Conservation (phyloP, 1,139 yeast genomes). For the Kurtzmaniella quercitrusa region DNA sequence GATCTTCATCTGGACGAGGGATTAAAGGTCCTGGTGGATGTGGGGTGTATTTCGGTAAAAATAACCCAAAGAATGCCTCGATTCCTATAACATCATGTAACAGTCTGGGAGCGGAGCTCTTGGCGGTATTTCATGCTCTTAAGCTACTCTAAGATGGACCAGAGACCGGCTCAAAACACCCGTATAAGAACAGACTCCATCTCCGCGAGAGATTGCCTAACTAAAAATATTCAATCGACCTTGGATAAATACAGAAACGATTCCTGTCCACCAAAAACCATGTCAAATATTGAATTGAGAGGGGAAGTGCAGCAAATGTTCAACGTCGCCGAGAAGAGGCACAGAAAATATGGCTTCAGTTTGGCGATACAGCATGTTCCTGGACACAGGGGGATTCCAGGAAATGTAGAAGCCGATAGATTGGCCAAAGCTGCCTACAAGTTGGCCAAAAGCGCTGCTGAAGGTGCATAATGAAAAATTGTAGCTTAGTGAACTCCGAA, state of each 20-base stretch:
- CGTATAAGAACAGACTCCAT: conserved; percentile 45
- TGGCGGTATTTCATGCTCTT: conserved; percentile 60
- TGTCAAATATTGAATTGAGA: too few relatives aligned
- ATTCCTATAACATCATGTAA: conserved; percentile 48
- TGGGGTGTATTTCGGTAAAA: conserved; percentile 66
- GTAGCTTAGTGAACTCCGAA: too few relatives aligned
- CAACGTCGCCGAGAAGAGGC: conserved; percentile 10
- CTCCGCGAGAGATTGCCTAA: conserved; percentile 53
- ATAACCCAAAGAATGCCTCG: conserved; percentile 51
- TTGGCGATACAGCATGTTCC: conserved; percentile 54
- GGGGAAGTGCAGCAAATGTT: conserved; percentile 55
- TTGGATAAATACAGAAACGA: too few relatives aligned
- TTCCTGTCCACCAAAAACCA: too few relatives aligned
- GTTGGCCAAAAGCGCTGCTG: conserved; percentile 59
- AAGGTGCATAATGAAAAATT: too few relatives aligned
- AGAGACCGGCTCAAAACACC: conserved; percentile 11
- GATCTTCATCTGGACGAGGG: conserved; percentile 54
- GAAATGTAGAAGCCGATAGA: conserved; percentile 75
- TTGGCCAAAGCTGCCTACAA: too few relatives aligned
- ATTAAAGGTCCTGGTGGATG: too few relatives aligned
- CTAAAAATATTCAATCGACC: too few relatives aligned
- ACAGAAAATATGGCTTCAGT: conserved; percentile 5
- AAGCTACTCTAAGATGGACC: conserved; percentile 18
- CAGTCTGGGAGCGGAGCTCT: conserved; percentile 77
- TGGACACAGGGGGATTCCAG: conserved; percentile 67